These are phyloP conservation scores for Casuarina glauca DNA, from an alignment of 306 rosid species.

Conservation along the genomic window DNA sequence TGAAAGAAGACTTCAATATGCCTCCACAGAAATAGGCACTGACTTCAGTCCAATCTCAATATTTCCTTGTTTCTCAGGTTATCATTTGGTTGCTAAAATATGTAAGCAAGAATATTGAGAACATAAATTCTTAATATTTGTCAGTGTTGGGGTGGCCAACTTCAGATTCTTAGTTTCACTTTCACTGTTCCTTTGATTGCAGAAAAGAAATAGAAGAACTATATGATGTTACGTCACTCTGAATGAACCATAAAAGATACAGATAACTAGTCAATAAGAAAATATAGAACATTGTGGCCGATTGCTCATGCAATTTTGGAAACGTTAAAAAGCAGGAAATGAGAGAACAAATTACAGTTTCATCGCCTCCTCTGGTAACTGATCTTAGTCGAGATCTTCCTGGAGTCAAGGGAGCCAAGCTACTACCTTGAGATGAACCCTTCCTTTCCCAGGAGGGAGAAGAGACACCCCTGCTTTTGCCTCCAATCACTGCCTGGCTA, in stretches of 20 bases:
- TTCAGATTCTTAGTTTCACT: not conserved
- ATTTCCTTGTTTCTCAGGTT: not conserved
- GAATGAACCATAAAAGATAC: not conserved
- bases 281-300: not conserved
- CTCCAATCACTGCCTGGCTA: constrained; percentile 56
- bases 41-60: not conserved
- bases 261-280: constrained; percentile 1
- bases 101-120: not conserved
- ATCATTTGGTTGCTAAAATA: too few relatives aligned
- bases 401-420: constrained; percentile 43
- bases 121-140: not conserved
- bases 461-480: constrained; percentile 40
- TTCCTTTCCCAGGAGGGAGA: constrained; percentile 72
- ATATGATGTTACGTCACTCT: not conserved
- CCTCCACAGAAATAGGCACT: not conserved
- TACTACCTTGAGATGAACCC: constrained; percentile 48
- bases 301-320: constrained; percentile 2
- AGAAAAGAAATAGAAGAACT: not conserved
- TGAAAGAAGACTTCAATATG: not conserved
- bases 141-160: not conserved
- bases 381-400: constrained; percentile 71
- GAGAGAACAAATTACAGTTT: constrained; percentile 50
- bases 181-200: not conserved
- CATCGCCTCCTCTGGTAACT: constrained; percentile 51
- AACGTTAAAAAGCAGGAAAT: constrained; percentile 5